Evolutionary conservation across 345 rosid genomes (phyloP).

Genomic region (Eutrema heterophyllum): DNA sequence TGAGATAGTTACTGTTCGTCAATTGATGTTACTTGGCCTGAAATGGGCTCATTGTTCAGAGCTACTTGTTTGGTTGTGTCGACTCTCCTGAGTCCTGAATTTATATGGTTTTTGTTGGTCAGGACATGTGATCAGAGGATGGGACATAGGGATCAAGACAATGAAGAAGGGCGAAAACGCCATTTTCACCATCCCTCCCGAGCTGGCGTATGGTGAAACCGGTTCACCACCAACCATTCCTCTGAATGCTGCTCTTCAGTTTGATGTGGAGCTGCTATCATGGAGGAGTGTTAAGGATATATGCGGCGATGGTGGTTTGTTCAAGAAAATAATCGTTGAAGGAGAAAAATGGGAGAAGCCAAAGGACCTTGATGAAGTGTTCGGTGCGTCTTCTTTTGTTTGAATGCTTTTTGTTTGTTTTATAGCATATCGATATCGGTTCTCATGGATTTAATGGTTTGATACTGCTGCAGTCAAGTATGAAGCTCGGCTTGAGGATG

Average conservation of each 20-base stretch:
- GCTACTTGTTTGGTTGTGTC: background rate
- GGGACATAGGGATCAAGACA: slow-evolving; percentile 64
- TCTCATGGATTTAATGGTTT: background rate
- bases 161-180: slow-evolving; percentile 92
- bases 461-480: slow-evolving; percentile 44
- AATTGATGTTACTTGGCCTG: background rate
- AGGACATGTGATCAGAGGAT: slow-evolving; percentile 59
- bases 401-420: too few species aligned
- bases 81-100: background rate
- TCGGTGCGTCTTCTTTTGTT: slow-evolving; percentile 32
- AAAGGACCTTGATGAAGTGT: slow-evolving; percentile 56
- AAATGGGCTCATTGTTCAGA: background rate
- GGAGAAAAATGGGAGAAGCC: slow-evolving; percentile 82
- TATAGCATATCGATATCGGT: background rate
- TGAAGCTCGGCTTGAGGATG: slow-evolving; percentile 55
- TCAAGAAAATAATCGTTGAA: slow-evolving; percentile 48
- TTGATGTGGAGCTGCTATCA: slow-evolving; percentile 58
- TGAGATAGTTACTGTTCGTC: background rate
- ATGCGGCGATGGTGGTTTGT: slow-evolving; percentile 60
- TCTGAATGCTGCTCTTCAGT: slow-evolving; percentile 56
- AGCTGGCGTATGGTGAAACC: slow-evolving; percentile 52
- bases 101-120: background rate
- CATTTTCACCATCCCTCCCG: slow-evolving; percentile 49
- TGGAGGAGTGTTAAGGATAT: too few species aligned
- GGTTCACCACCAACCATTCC: slow-evolving; percentile 63